Percentiles rank a stretch among this genome's conserved stretches.
Evolutionary conservation across 306 rosid genomes (phyloP).

Genomic region (Prunus dulcis): DNA sequence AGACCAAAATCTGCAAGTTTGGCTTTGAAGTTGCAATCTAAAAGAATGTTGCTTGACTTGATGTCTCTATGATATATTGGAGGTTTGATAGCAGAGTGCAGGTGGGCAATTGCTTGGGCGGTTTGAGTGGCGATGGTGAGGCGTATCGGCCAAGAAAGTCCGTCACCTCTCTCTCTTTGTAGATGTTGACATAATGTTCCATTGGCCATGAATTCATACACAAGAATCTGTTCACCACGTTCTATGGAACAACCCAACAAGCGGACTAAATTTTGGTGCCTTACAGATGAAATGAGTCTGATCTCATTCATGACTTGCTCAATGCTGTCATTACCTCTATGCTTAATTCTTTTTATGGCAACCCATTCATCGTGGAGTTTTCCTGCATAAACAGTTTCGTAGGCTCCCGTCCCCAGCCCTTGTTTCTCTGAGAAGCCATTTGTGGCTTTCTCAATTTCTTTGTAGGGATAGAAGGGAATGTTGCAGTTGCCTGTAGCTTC

Average conservation of each 20-base stretch:
- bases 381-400: slow-evolving; percentile 86
- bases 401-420: slow-evolving; percentile 81
- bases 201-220: slow-evolving; percentile 90
- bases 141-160: slow-evolving; percentile 77
- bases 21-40: slow-evolving; percentile 60
- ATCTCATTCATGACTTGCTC: slow-evolving; percentile 89
- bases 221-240: slow-evolving; percentile 68
- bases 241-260: slow-evolving; percentile 87
- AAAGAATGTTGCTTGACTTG: slow-evolving; percentile 81
- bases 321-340: slow-evolving; percentile 62
- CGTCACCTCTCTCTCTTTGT: slow-evolving; percentile 69
- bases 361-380: slow-evolving; percentile 72
- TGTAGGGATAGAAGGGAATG: slow-evolving; percentile 67
- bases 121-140: slow-evolving; percentile 80
- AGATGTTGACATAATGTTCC: slow-evolving; percentile 84
- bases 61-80: slow-evolving; percentile 93
- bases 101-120: slow-evolving; percentile 83
- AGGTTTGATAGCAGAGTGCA: slow-evolving; percentile 64
- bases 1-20: slow-evolving; percentile 97
- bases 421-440: slow-evolving; percentile 76
- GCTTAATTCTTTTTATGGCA: slow-evolving; percentile 76
- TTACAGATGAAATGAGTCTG: slow-evolving; percentile 72
- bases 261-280: slow-evolving; percentile 77
- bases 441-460: slow-evolving; percentile 82
- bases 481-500: slow-evolving; percentile 73